A percentile compares a stretch with the other conserved stretches of the same genome.
phyloP scores from a whole-genome alignment of 768 basidiomycete species.

The Tulasnella sp. region DNA sequence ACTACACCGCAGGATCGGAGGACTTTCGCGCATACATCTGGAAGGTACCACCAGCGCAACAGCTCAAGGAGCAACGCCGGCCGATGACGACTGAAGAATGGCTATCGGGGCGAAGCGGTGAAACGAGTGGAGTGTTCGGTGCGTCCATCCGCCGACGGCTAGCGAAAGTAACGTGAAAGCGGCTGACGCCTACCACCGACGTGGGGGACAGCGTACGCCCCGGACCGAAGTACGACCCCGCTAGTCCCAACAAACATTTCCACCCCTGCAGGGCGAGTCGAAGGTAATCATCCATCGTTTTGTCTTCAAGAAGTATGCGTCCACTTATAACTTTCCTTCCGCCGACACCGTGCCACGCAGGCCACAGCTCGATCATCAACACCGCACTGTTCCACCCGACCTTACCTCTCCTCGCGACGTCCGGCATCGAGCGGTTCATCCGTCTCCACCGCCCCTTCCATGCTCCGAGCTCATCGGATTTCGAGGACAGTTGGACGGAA shows the following conservation, averaged over 20 bases:
- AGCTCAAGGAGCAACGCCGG: background rate
- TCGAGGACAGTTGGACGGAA: background rate
- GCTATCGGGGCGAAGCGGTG: background rate
- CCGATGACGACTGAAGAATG: background rate
- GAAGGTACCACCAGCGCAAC: background rate
- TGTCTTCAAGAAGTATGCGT: no score
- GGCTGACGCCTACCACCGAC: background rate
- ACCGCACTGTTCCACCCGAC: conserved; percentile 14
- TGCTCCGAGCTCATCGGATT: background rate
- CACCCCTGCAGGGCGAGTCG: background rate
- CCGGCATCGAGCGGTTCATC: conserved; percentile 23
- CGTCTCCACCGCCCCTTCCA: conserved; percentile 28
- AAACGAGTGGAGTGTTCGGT: background rate
- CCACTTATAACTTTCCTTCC: no score
- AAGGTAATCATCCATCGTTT: background rate
- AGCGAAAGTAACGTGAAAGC: background rate
- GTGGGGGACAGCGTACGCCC: background rate
- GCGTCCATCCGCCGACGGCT: background rate
- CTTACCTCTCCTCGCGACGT: conserved; percentile 22
- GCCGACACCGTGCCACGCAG: background rate
- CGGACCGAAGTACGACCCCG: background rate
- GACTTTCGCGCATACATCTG: background rate
- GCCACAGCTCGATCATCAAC: conserved; percentile 24
- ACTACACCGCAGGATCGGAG: background rate
- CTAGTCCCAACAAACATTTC: background rate